Conservation (phyloP, 2,329 filamentous ascomycete species). For the Intubia oerlemansii region DNA sequence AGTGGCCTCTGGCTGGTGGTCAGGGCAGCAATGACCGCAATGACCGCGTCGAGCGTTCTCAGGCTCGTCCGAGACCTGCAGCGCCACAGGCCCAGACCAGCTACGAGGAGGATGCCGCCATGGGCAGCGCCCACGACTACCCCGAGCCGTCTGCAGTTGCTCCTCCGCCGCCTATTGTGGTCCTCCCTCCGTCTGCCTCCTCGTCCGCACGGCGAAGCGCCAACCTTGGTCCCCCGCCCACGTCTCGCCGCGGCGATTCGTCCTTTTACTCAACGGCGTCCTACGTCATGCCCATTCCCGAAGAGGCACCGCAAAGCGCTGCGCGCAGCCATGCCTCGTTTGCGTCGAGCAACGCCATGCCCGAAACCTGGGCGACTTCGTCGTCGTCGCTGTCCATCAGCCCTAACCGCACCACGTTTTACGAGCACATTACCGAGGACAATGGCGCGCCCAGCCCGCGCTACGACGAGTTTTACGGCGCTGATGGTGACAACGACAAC, state of each 20-base stretch:
- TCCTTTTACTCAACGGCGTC: constrained; percentile 45
- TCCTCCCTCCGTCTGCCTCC: constrained; percentile 8
- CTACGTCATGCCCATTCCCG: constrained; percentile 54
- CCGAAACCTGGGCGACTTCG: constrained; percentile 42
- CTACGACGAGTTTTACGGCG: constrained; percentile 19
- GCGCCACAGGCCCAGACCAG: too few species aligned
- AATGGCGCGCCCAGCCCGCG: constrained; percentile 20
- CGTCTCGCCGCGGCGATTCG: constrained; percentile 35
- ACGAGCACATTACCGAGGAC: constrained; percentile 28
- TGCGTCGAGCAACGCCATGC: constrained; percentile 53
- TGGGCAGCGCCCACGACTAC: neutral
- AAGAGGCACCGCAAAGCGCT: constrained; percentile 33
- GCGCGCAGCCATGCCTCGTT: constrained; percentile 39
- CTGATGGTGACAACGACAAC: constrained; percentile 12
- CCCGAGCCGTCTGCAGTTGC: constrained; percentile 9
- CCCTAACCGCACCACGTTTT: constrained; percentile 14
- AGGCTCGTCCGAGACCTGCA: too few species aligned
- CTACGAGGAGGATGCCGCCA: too few species aligned
- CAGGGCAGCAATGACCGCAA: constrained; percentile 10
- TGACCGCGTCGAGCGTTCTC: too few species aligned
- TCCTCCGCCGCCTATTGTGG: constrained; percentile 8
- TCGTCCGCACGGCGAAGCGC: constrained; percentile 31
- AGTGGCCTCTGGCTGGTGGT: too few species aligned
- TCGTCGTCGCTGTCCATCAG: constrained; percentile 20
- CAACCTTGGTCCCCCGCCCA: constrained; percentile 37